These are phyloP conservation scores for Cyclostephanos invisitatus DNA, from an alignment of 108 stramenopile species.

Conservation along the genomic window DNA sequence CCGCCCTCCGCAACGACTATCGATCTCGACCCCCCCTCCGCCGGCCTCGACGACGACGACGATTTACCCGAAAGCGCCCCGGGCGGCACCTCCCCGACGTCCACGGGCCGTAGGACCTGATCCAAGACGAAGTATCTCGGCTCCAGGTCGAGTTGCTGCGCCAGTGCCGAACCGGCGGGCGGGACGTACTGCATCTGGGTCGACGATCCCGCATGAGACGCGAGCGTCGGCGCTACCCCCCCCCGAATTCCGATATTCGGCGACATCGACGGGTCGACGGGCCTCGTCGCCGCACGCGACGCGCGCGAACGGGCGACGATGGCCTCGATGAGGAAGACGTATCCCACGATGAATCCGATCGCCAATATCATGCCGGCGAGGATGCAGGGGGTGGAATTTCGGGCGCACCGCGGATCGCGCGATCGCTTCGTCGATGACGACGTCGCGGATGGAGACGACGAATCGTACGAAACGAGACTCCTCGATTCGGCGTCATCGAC, in stretches of 20 bases:
- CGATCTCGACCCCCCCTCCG: not conserved
- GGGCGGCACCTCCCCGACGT: not conserved
- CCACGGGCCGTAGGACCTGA: not conserved
- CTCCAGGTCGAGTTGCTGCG: not conserved
- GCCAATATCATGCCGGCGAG: not conserved
- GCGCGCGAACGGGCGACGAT: not conserved
- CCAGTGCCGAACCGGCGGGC: not conserved
- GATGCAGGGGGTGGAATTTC: not conserved
- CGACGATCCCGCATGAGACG: too few species aligned
- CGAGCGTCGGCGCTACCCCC: not conserved
- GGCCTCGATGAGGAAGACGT: slow-evolving; percentile 4
- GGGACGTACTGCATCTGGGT: not conserved
- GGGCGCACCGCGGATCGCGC: not conserved
- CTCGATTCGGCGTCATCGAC: not conserved
- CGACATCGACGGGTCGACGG: not conserved
- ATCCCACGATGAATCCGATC: not conserved
- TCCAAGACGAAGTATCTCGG: not conserved
- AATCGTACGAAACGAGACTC: not conserved
- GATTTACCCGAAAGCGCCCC: not conserved
- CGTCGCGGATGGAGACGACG: not conserved
- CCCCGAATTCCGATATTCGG: not conserved
- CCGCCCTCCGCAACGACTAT: too few species aligned
- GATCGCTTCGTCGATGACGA: not conserved
- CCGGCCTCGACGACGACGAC: not conserved
- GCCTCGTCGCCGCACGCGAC: not conserved